phyloP scores from a whole-genome alignment of 495 filamentous ascomycete species.

The Bombardia bombarda region DNA sequence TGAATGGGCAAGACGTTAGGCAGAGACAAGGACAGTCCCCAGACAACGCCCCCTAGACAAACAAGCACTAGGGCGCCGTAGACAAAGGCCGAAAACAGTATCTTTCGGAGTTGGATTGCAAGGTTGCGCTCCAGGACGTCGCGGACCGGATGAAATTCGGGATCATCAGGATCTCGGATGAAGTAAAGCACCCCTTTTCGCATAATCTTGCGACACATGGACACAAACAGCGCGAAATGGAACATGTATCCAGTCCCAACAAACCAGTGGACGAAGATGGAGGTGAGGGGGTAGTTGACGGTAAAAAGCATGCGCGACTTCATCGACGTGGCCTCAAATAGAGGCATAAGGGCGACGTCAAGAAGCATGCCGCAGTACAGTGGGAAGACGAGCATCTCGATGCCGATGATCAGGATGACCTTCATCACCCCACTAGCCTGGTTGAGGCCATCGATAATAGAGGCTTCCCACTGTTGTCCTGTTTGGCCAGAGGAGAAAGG shows the following conservation, averaged over 20 bases:
- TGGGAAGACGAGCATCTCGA: conserved; percentile 97
- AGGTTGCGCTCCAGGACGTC: conserved; percentile 94
- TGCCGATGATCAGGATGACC: conserved; percentile 95
- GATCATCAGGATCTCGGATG: conserved; percentile 96
- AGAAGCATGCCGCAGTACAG: conserved; percentile 90
- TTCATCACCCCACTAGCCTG: conserved; percentile 97
- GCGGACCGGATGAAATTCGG: conserved; percentile 93
- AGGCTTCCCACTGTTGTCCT: conserved; percentile 64
- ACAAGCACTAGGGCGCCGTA: conserved; percentile 90
- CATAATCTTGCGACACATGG: conserved; percentile 98
- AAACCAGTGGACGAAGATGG: conserved; percentile 97
- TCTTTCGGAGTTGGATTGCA: conserved; percentile 89
- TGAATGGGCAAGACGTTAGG: conserved; percentile 76
- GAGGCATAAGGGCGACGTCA: conserved; percentile 78
- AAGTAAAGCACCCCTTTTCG: conserved; percentile 92
- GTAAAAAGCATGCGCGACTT: conserved; percentile 70
- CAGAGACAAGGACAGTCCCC: conserved; percentile 65
- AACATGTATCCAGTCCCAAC: conserved; percentile 99
- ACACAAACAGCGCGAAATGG: conserved; percentile 96
- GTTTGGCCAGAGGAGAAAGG: conserved; percentile 57
- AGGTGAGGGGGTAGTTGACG: conserved; percentile 67
- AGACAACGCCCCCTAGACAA: conserved; percentile 92
- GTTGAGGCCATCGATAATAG: conserved; percentile 73
- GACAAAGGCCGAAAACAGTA: conserved; percentile 88
- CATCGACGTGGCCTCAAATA: conserved; percentile 74